Base-by-base conservation (phyloP, 805 yeast genomes). In the Huiozyma naganishii region DNA sequence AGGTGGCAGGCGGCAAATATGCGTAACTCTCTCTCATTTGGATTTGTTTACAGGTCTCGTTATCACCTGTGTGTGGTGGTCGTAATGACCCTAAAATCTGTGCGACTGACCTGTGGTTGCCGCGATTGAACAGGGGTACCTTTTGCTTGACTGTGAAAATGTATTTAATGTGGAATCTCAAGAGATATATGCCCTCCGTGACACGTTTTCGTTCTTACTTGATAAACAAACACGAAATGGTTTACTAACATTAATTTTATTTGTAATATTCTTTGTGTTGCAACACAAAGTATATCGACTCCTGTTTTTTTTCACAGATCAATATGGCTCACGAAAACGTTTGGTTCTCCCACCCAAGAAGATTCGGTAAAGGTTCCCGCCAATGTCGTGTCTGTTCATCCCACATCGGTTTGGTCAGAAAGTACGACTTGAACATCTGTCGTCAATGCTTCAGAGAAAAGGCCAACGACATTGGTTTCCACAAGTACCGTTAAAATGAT, bases 331-430 rank as follows among this genome's bases (percentile, higher is more conserved):
- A 89, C 96, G 96, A 87, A 83, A 83, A 87, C 88, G 95, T 90
- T 82, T 92, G 99, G 99, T 92, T 75, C 83, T 89, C 97, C 73
- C 98, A 92, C 95, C 98, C 99, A 82, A 87, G 97, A 86, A 89
- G 84, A 77, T 90, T 79, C 88, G 98, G 98, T 76, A 92, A 92
- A 86, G 99, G 99, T 78, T 85, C 97, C 68, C 95, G 99, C 80
- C 92, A 86, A 79, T 92, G 97, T 81, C 92, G 97, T 75, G 89
- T 90, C 80, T 87, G 95, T 72, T 79, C 95, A 66, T 86, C 97
- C 74, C 97, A 90, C 89, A 73, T 86, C 65, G 97, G 97, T 81
- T 85, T 92, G 73, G 86, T 92, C 82, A 90, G 99, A 87, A 92
- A 92, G 80, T 92, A 92, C 92, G 98, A 95, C 69, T 78, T 92